Conservation (phyloP, 441 rosid genomes). For the Corymbia calophylla region DNA sequence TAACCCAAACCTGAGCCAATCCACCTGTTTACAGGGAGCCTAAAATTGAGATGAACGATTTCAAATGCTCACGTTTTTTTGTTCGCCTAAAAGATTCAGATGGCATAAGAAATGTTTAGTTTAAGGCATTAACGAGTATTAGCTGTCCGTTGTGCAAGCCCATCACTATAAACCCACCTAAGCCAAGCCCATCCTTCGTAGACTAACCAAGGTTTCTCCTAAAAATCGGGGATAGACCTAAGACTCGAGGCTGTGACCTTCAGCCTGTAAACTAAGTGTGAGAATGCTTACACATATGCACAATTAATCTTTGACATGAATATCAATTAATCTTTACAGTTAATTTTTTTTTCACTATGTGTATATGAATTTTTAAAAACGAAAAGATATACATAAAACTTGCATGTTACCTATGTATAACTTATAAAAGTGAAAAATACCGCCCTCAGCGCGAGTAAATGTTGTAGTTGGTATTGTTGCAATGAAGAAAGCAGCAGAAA, state of each 20-base stretch:
- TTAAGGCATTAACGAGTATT: neutral
- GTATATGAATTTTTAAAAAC: neutral
- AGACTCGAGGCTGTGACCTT: neutral
- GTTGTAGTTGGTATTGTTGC: neutral
- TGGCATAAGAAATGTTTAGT: neutral
- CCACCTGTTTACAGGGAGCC: neutral
- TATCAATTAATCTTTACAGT: neutral
- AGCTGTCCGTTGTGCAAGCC: neutral
- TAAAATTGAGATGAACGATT: neutral
- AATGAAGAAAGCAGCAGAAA: neutral
- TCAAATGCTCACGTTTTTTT: neutral
- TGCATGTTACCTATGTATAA: neutral
- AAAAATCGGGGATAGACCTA: neutral
- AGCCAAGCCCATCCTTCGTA: neutral
- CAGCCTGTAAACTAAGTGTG: neutral
- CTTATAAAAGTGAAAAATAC: neutral
- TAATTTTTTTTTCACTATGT: neutral
- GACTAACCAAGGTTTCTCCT: neutral
- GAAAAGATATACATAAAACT: neutral
- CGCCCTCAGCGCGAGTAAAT: neutral
- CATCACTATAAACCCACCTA: neutral
- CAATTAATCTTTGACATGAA: neutral
- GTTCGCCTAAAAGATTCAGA: neutral
- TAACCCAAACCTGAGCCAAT: neutral
- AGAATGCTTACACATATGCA: neutral